A percentile compares a stretch with the other conserved stretches of the same genome.
phyloP scores from a whole-genome alignment of 352 stramenopile genomes.

The Phytophthora colocasiae region DNA sequence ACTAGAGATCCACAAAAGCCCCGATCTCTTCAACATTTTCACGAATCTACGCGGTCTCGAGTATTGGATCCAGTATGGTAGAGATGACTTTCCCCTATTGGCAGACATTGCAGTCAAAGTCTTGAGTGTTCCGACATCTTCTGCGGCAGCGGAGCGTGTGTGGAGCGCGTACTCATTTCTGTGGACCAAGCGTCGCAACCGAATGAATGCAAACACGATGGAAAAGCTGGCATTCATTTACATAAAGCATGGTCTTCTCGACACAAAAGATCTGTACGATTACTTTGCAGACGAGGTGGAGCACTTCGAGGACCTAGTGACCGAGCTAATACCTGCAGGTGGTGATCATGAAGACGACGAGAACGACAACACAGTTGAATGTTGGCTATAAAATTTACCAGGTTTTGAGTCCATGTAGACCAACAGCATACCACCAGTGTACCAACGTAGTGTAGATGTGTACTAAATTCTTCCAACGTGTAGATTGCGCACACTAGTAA shows the following conservation, averaged over 20 bases:
- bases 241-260: neutral
- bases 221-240: constrained; percentile 2
- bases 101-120: neutral
- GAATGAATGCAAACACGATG: neutral
- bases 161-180: neutral
- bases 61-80: neutral
- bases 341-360: no score
- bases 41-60: neutral
- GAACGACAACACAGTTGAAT: no score
- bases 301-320: no score
- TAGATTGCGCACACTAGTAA: no score
- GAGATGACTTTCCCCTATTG: neutral
- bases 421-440: no score
- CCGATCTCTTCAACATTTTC: neutral
- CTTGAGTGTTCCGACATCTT: neutral
- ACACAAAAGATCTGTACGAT: no score
- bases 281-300: no score
- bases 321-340: no score
- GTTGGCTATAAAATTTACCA: no score
- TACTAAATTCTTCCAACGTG: no score
- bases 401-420: no score
- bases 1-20: neutral
- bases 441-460: no score
- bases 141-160: neutral
- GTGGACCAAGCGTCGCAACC: neutral